These are phyloP conservation scores for Apiospora koreana DNA, from an alignment of 2,329 filamentous ascomycete species.

Conservation along the genomic window DNA sequence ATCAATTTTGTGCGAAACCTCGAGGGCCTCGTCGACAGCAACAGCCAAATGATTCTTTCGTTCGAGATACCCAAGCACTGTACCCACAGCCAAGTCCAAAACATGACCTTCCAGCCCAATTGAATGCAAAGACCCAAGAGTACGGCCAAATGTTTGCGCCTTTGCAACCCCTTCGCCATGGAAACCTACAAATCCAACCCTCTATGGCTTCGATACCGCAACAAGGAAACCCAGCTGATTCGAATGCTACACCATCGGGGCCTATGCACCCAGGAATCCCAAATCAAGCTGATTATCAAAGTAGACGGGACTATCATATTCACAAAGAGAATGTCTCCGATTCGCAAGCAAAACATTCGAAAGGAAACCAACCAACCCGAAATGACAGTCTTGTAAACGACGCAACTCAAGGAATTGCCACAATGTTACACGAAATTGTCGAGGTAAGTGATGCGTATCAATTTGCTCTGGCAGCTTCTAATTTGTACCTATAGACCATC, in stretches of 20 bases:
- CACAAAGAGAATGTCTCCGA: background rate
- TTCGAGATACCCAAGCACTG: background rate
- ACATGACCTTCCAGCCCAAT: background rate
- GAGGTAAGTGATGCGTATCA: background rate
- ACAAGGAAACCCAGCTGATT: background rate
- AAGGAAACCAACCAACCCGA: background rate
- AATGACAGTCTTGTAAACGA: constrained; percentile 6
- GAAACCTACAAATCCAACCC: background rate
- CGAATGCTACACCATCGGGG: background rate
- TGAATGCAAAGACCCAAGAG: background rate
- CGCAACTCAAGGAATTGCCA: background rate
- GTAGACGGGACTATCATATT: background rate
- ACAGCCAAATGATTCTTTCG: background rate
- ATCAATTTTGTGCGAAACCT: background rate
- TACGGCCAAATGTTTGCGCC: background rate
- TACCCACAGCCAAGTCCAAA: background rate
- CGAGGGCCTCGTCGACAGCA: background rate
- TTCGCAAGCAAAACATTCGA: background rate
- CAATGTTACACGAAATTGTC: constrained; percentile 11
- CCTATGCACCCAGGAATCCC: background rate
- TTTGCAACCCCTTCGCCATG: background rate
- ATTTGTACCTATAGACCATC: background rate
- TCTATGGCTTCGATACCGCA: background rate
- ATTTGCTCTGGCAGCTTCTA: background rate
- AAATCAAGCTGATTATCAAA: background rate